Base-by-base conservation (phyloP, 2,329 filamentous ascomycete genomes). In the Fusarium sp. region DNA sequence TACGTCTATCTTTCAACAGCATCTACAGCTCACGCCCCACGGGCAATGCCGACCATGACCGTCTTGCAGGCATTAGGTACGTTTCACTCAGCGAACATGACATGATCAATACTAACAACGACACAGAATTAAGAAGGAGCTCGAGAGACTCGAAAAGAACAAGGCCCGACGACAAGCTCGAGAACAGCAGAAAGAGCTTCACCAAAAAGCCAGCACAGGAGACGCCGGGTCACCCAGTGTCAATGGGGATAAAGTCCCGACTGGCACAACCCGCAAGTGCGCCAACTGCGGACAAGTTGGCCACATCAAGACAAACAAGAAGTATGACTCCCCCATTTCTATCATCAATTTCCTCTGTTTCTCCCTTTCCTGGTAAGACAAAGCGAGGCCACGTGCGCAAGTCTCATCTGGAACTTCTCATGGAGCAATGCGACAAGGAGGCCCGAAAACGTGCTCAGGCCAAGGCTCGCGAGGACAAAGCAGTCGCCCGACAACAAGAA, bases 271-370 rank as follows among this genome's bases (percentile, higher is more conserved):
- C 33, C 87, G 96, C 74, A 98, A 98, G 82, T 99, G 96, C 81
- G 96, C 96, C 70, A 98, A 97, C 79, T 99, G 96, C 81, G 96
- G 96, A 49, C 92, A 96, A 78, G 91, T 97, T 54, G 96, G 96
- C 31, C 96, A 99, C 76, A 99, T 99, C 84, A 97, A 97, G 81
- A 98, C 95, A 46, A 98, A 98, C 84, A 97, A 97, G 83, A 98
- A 97, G 93, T 96, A 87, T 81, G 85, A 80, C 56, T 49, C 58
- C 62, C 63, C 69, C 64, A 40, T 58, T 52, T 49, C 23, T 47
- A 60, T 43, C 47, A 35, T 54, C 50, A 14, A 6, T 58, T 53
- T 39, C 64, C 41, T 57, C 52, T 37, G 47, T 58, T 58, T 74
- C 73, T 64, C 76, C 74, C 60, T 69, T 75, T 68, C 67, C 73